phyloP scores from a whole-genome alignment of 2,329 filamentous ascomycete genomes.

The Cladophialophora bantiana region DNA sequence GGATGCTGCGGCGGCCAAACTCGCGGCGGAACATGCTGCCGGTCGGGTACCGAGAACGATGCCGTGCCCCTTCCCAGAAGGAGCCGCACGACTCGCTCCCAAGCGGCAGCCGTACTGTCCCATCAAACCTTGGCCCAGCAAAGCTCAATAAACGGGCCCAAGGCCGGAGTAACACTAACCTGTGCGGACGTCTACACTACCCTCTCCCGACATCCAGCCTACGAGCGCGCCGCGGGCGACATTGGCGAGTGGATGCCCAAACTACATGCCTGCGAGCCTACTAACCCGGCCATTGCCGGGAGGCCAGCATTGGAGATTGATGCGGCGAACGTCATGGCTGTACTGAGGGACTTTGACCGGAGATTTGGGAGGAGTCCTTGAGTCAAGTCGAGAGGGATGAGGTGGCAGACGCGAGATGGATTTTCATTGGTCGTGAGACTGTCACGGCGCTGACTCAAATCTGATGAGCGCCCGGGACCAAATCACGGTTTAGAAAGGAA shows the following conservation, averaged over 20 bases:
- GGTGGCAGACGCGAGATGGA: too few species aligned
- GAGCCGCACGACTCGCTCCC: conserved; percentile 36
- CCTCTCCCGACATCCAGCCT: conserved; percentile 76
- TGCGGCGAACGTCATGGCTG: conserved; percentile 83
- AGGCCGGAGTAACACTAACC: conserved; percentile 65
- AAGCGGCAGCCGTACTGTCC: conserved; percentile 29
- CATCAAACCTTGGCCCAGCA: conserved; percentile 37
- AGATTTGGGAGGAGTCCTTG: conserved; percentile 63
- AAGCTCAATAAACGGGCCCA: conserved; percentile 46
- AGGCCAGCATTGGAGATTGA: conserved; percentile 76
- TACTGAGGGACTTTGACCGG: conserved; percentile 81
- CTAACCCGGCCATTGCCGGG: conserved; percentile 38
- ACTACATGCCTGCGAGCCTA: conserved; percentile 63
- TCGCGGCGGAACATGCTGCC: conserved; percentile 35
- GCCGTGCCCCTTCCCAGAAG: conserved; percentile 36
- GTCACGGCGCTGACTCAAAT: too few species aligned
- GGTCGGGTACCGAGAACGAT: conserved; percentile 40
- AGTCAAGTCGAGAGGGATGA: neutral
- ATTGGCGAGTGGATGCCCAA: conserved; percentile 78
- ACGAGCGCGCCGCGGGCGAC: conserved; percentile 75
- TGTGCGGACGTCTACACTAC: conserved; percentile 82
- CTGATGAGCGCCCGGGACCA: too few species aligned
- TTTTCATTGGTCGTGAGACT: too few species aligned
- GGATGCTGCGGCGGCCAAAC: conserved; percentile 71
- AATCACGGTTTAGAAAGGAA: too few species aligned